phyloP scores from a whole-genome alignment of 2,329 filamentous ascomycete genomes.

The Tothia fuscella region DNA sequence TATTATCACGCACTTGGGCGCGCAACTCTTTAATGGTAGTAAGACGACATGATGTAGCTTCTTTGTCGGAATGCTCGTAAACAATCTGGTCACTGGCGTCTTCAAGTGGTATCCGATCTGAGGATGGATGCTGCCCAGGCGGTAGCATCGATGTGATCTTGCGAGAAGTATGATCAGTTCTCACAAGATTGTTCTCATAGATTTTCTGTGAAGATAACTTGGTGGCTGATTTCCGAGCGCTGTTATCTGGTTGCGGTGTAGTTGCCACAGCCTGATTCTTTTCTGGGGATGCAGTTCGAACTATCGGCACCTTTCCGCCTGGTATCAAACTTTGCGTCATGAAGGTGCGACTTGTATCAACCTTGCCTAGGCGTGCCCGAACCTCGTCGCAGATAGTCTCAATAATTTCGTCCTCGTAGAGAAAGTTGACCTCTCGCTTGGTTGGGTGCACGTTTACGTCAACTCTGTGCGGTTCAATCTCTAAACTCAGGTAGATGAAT shows the following conservation, averaged over 20 bases:
- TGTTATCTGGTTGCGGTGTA: slow-evolving; percentile 13
- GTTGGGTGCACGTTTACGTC: slow-evolving; percentile 98
- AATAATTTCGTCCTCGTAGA: slow-evolving; percentile 95
- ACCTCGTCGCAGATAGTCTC: slow-evolving; percentile 75
- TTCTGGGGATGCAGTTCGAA: slow-evolving; percentile 14
- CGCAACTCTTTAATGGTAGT: slow-evolving; percentile 80
- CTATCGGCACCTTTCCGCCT: slow-evolving; percentile 39
- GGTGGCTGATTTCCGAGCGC: neutral
- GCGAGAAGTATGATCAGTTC: slow-evolving; percentile 75
- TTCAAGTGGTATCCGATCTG: slow-evolving; percentile 11
- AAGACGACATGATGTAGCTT: slow-evolving; percentile 58
- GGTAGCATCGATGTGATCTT: slow-evolving; percentile 96
- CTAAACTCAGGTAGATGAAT: slow-evolving; percentile 82
- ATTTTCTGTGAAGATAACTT: slow-evolving; percentile 37
- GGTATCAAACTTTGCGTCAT: slow-evolving; percentile 84
- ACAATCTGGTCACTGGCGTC: slow-evolving; percentile 41
- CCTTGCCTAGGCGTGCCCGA: slow-evolving; percentile 63
- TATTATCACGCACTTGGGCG: slow-evolving; percentile 63
- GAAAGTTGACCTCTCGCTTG: slow-evolving; percentile 90
- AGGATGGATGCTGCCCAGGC: slow-evolving; percentile 31
- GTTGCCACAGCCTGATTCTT: slow-evolving; percentile 11
- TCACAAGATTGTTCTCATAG: slow-evolving; percentile 78
- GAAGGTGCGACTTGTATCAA: slow-evolving; percentile 90
- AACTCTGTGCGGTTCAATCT: slow-evolving; percentile 83
- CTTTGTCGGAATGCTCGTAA: slow-evolving; percentile 62